Base-by-base conservation (phyloP, 169 alveolate species). In the Eimeria acervulina region DNA sequence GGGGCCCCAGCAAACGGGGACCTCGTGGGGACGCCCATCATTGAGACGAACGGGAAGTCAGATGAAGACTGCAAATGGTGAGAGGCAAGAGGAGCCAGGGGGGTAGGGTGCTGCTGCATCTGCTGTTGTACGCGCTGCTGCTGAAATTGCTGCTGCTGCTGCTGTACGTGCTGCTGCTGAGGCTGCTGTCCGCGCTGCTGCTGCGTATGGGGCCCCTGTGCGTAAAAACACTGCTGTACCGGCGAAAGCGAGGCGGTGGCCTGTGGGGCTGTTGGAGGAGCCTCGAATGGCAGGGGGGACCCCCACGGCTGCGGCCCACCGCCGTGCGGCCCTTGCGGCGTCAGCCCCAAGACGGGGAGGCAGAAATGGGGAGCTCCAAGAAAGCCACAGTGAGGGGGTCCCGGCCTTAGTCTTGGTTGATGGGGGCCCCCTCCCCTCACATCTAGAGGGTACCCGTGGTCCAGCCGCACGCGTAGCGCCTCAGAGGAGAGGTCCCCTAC, bases 151-250 rank as follows among this genome's bases (percentile, higher is more conserved):
- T 47, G 92, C 76, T 52, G 76, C 92, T 83, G 92, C 76, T 36
- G 63, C 76, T 33, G 93, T 70, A 36, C 63, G 31, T 85, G 81
- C 93, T 85, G 93, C 93, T 85, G 93, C 81, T 23, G 92, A 2
- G 68, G 63, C 81, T 42, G 80, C 52, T 61, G 44, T 59, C 36
- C 36, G 28, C 47, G 81, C 93, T 85, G 93, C 81, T 85, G 81
- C 81, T 33, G 93, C 19, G 72, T 26, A 42, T 21, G 61, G 13
- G 44, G 44, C 13, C 55, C 36, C 42, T 59, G 93, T 33, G 44
- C 93, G 68, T 52, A 85, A 85, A 44, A 61, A 85, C 68, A 33
- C 80, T 85, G 93, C 47, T 61, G 93, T 33, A 51, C 72, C 33
- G 91, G 91, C 91, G 66, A 76, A 31, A 83, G 52, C 0, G 91